A percentile compares a stretch with the other conserved stretches of the same genome.
These are phyloP conservation scores for Geotrichum cucujoidarum DNA, from an alignment of 1,139 yeast species.

Conservation along the genomic window DNA sequence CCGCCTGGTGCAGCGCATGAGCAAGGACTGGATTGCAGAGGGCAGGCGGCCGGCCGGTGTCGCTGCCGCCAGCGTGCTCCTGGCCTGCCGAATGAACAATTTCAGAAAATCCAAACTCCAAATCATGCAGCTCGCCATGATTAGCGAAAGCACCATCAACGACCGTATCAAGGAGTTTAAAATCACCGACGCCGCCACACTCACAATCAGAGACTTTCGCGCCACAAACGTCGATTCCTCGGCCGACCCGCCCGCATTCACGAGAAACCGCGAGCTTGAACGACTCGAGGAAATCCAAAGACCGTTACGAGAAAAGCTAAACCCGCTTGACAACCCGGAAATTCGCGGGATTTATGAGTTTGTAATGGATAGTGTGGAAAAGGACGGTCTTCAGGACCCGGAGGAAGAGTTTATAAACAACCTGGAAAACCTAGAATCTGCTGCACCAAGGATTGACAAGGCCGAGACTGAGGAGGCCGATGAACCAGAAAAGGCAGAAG, in stretches of 20 bases:
- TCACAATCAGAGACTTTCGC: slow-evolving; percentile 73
- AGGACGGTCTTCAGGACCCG: slow-evolving; percentile 14
- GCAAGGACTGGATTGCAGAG: slow-evolving; percentile 90
- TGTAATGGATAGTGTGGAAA: slow-evolving; percentile 18
- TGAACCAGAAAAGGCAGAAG: slow-evolving; percentile 21
- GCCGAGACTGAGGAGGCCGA: slow-evolving; percentile 3
- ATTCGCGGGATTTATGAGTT: slow-evolving; percentile 15
- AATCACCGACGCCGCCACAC: slow-evolving; percentile 64
- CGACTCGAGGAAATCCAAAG: slow-evolving; percentile 18
- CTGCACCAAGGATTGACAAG: neutral
- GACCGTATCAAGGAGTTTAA: slow-evolving; percentile 84
- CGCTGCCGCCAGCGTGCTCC: slow-evolving; percentile 90
- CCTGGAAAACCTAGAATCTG: slow-evolving; percentile 10
- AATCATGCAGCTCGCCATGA: slow-evolving; percentile 91
- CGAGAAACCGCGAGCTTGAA: slow-evolving; percentile 33
- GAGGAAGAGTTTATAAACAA: slow-evolving; percentile 13
- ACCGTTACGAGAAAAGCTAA: neutral
- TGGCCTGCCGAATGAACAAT: slow-evolving; percentile 96
- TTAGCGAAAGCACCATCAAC: slow-evolving; percentile 90
- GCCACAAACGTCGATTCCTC: slow-evolving; percentile 43
- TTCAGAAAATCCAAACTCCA: slow-evolving; percentile 88
- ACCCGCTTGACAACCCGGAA: slow-evolving; percentile 12
- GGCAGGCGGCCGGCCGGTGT: slow-evolving; percentile 98
- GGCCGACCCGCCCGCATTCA: slow-evolving; percentile 80
- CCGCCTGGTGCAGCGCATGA: slow-evolving; percentile 82